phyloP scores from a whole-genome alignment of 805 yeast genomes.

The Yarrowia keelungensis region DNA sequence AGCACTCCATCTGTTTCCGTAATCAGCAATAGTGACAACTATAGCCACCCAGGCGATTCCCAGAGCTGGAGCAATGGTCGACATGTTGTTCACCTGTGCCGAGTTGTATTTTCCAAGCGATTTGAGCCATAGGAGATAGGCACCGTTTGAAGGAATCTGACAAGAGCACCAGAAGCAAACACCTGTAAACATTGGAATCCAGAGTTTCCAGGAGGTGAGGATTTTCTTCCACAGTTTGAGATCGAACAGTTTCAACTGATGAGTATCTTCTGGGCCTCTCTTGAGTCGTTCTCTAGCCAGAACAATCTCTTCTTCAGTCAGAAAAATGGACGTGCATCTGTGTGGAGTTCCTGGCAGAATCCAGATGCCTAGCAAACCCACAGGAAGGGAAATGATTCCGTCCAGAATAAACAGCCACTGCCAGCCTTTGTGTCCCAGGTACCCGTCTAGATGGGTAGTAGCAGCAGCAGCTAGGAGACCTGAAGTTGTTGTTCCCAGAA shows the following conservation, averaged over 20 bases:
- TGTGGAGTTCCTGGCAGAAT: not conserved
- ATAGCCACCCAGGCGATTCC: not conserved
- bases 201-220: not conserved
- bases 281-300: not conserved
- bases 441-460: not conserved
- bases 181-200: not conserved
- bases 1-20: not conserved
- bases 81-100: not conserved
- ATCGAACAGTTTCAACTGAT: not conserved
- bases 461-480: not conserved
- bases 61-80: not conserved
- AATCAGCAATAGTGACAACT: not conserved
- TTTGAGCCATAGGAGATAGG: not conserved
- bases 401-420: not conserved
- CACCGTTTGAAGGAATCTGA: not conserved
- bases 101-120: not conserved
- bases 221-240: not conserved
- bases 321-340: not conserved
- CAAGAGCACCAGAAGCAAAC: not conserved
- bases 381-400: not conserved
- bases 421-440: not conserved
- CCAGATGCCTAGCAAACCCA: not conserved
- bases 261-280: not conserved
- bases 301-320: not conserved
- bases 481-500: not conserved